Conservation (phyloP, 2,329 filamentous ascomycete genomes). For the Fonsecaea erecta region DNA sequence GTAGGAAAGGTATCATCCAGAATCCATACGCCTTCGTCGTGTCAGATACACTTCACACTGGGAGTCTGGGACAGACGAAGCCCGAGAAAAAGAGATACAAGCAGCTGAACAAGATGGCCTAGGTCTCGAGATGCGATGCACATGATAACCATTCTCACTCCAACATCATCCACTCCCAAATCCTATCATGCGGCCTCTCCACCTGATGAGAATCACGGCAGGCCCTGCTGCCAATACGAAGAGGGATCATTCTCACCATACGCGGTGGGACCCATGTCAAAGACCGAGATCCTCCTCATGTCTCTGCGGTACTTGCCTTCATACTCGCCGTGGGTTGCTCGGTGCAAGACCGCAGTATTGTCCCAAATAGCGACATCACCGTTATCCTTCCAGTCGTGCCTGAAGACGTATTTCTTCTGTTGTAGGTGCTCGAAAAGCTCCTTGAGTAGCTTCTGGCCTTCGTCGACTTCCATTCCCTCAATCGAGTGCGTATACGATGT, state of each 20-base stretch:
- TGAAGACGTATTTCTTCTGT: slow-evolving; percentile 10
- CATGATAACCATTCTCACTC: no score
- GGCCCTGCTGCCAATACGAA: slow-evolving; percentile 9
- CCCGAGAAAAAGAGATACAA: no score
- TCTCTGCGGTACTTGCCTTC: slow-evolving; percentile 12
- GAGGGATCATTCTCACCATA: slow-evolving; percentile 15
- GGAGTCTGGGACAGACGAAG: no score
- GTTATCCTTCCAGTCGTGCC: background rate
- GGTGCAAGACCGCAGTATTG: slow-evolving; percentile 15
- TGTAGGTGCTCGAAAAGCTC: slow-evolving; percentile 2
- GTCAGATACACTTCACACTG: no score
- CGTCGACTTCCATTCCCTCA: slow-evolving; percentile 9
- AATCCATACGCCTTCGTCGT: no score
- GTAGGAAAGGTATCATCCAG: no score
- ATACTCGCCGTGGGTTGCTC: slow-evolving; percentile 8
- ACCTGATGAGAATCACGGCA: slow-evolving; percentile 1
- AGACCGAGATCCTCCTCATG: slow-evolving; percentile 9
- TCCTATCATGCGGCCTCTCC: no score
- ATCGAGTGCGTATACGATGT: slow-evolving; percentile 11
- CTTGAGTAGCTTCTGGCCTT: slow-evolving; percentile 1
- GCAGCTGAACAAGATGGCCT: no score
- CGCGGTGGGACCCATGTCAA: slow-evolving; percentile 7
- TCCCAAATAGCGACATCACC: slow-evolving; percentile 16
- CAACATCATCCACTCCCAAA: no score
- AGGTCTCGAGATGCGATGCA: no score